Evolutionary conservation across 371 early-diverging fungal genomes (phyloP).

Genomic region (Mortierella sp.): DNA sequence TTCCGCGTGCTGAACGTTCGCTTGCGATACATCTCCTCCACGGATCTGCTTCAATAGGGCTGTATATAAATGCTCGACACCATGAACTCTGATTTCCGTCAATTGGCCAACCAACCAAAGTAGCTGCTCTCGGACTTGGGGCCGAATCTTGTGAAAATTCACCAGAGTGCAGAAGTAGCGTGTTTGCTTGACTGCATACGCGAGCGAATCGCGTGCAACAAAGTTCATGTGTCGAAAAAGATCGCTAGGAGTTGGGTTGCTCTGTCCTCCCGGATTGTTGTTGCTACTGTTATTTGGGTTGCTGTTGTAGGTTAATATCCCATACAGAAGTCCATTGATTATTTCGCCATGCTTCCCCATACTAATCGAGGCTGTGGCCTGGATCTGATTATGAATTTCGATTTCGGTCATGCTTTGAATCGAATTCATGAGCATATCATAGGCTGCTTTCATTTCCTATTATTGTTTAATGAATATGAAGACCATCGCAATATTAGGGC

Average conservation of each 20-base stretch:
- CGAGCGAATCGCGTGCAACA: slow-evolving; percentile 76
- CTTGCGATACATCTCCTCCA: slow-evolving; percentile 69
- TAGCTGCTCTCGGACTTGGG: slow-evolving; percentile 61
- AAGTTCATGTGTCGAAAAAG: slow-evolving; percentile 70
- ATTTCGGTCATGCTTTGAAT: slow-evolving; percentile 68
- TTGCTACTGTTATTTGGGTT: slow-evolving; percentile 20
- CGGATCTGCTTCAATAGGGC: slow-evolving; percentile 73
- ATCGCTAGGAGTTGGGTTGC: slow-evolving; percentile 38
- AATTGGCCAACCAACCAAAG: slow-evolving; percentile 76
- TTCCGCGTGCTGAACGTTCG: slow-evolving; percentile 66
- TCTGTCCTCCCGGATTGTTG: slow-evolving; percentile 15
- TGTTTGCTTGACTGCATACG: slow-evolving; percentile 63
- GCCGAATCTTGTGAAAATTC: slow-evolving; percentile 68
- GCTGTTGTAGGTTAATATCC: slow-evolving; percentile 65
- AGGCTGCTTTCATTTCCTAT: slow-evolving; percentile 67
- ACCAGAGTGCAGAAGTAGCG: slow-evolving; percentile 60
- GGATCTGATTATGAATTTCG: slow-evolving; percentile 75
- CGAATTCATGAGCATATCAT: slow-evolving; percentile 59
- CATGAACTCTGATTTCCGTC: slow-evolving; percentile 62
- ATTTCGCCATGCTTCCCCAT: slow-evolving; percentile 69
- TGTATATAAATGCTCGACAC: slow-evolving; percentile 69
- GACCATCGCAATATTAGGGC: background rate
- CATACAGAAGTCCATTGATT: slow-evolving; percentile 76
- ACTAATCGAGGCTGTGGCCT: slow-evolving; percentile 68
- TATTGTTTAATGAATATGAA: background rate